Conservation (phyloP, 768 basidiomycete genomes). For the Mycena alexandri region DNA sequence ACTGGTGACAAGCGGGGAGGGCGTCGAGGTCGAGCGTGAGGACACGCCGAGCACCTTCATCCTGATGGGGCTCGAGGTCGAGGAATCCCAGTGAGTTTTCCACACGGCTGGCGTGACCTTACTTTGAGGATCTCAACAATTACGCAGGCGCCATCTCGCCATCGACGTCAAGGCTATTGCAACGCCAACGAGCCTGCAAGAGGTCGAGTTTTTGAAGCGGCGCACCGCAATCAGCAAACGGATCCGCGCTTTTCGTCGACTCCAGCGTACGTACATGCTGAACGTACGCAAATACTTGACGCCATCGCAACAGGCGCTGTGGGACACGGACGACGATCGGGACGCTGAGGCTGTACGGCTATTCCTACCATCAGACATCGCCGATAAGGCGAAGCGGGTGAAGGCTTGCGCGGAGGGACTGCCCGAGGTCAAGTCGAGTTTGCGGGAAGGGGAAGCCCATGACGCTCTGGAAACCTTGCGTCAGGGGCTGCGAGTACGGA, state of each 20-base stretch:
- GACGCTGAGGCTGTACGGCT: conserved; percentile 1
- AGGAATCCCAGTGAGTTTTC: conserved; percentile 17
- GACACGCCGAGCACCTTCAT: conserved; percentile 11
- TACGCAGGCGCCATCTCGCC: neutral
- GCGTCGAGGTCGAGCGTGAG: no score
- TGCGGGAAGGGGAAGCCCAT: conserved; percentile 1
- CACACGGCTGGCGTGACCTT: no score
- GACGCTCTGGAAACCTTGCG: conserved; percentile 1
- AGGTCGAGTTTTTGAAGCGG: conserved; percentile 6
- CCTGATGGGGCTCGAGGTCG: conserved; percentile 4
- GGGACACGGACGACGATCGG: neutral
- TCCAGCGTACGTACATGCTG: conserved; percentile 12
- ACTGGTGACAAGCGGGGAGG: conserved; percentile 4
- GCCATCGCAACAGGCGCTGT: neutral
- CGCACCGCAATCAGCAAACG: neutral
- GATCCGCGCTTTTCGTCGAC: neutral
- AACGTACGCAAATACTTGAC: neutral
- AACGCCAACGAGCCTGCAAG: neutral
- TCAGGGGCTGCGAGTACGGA: neutral
- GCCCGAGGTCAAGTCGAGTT: neutral
- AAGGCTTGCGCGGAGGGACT: conserved; percentile 1
- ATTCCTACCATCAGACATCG: conserved; percentile 9
- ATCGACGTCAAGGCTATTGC: conserved; percentile 13
- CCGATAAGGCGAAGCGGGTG: neutral
- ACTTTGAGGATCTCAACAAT: neutral